Conservation (phyloP, 108 stramenopile species). For the Mayamaea pseudoterrestris region DNA sequence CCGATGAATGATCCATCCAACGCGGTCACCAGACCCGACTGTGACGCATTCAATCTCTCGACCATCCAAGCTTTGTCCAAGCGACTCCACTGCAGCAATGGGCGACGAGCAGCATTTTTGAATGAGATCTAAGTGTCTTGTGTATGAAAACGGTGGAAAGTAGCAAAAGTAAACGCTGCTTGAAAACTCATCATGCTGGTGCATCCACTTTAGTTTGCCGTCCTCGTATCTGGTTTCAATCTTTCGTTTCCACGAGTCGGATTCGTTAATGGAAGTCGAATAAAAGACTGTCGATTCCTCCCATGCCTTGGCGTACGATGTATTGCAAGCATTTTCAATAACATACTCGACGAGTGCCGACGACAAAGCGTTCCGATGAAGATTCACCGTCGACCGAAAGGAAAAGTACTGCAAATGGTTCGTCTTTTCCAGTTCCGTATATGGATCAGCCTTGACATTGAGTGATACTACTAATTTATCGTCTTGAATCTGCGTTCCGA, state of each 20-base stretch:
- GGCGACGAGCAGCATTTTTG: too few species aligned
- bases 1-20: conserved; percentile 42
- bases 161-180: conserved; percentile 61
- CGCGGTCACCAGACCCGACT: conserved; percentile 26
- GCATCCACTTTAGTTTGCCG: conserved; percentile 53
- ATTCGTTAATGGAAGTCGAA: conserved; percentile 30
- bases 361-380: conserved; percentile 13
- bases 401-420: conserved; percentile 65
- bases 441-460: conserved; percentile 51
- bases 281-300: conserved; percentile 51
- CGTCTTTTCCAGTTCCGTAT: conserved; percentile 55
- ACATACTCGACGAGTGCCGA: conserved; percentile 33
- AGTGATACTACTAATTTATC: conserved; percentile 13
- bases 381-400: conserved; percentile 33
- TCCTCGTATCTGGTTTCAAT: conserved; percentile 35
- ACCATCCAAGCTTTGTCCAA: conserved; percentile 31
- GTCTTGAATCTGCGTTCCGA: conserved; percentile 6
- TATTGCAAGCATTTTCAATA: conserved; percentile 49
- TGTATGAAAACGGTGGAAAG: conserved; percentile 65
- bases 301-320: conserved; percentile 59
- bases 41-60: conserved; percentile 44
- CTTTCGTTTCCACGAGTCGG: conserved; percentile 45
- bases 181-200: conserved; percentile 25
- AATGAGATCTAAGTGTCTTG: conserved; percentile 55
- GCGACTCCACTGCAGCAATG: too few species aligned